These are phyloP conservation scores for Podospora tetraspora DNA, from an alignment of 495 filamentous ascomycete genomes.

Conservation along the genomic window DNA sequence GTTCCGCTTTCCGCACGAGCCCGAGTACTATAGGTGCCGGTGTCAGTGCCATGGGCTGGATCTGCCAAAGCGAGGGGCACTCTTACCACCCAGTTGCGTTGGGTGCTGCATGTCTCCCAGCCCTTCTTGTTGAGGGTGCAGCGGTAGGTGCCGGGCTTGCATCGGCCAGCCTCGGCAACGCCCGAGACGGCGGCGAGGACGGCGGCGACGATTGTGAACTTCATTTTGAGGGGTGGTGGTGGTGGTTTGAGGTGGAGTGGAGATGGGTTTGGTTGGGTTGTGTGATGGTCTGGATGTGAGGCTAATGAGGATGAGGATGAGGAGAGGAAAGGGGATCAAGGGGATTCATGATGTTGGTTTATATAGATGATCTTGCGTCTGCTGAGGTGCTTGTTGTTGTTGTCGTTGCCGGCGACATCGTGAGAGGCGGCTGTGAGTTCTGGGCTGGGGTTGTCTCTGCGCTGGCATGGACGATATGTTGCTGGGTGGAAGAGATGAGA, in stretches of 20 bases:
- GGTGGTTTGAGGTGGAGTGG: not conserved
- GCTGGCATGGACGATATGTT: not conserved
- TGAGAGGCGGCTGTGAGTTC: not conserved
- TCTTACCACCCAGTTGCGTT: slow-evolving; percentile 25
- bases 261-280: slow-evolving; percentile 2
- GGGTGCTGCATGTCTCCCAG: slow-evolving; percentile 28
- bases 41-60: too few species aligned
- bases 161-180: slow-evolving; percentile 16
- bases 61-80: not conserved
- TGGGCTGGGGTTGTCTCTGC: not conserved
- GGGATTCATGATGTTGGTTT: slow-evolving; percentile 4
- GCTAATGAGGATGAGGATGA: not conserved
- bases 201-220: slow-evolving; percentile 19
- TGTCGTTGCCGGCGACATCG: not conserved
- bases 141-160: slow-evolving; percentile 25
- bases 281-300: not conserved
- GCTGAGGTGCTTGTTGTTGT: not conserved
- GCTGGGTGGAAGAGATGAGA: not conserved
- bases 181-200: slow-evolving; percentile 15
- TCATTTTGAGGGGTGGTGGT: slow-evolving; percentile 18
- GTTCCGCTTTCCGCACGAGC: not conserved
- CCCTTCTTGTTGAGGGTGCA: slow-evolving; percentile 22
- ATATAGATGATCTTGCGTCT: not conserved
- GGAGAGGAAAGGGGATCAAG: not conserved
- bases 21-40: not conserved